Evolutionary conservation across 2,329 filamentous ascomycete species (phyloP), one percentile per base, ranked within the genome.

Genomic region (Didymella sp.): DNA sequence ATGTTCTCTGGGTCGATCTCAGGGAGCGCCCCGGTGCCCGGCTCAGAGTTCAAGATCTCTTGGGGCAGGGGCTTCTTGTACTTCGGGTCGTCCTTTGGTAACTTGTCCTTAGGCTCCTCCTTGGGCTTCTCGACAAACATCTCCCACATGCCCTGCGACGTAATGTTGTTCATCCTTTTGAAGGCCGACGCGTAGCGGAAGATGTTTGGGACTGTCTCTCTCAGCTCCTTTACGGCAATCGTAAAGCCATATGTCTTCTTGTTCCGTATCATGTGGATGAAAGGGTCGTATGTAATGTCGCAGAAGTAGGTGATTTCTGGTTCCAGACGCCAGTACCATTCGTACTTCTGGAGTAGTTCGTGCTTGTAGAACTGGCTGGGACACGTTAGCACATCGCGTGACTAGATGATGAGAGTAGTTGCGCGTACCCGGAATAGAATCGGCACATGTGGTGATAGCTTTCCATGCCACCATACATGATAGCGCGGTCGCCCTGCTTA

Each of bases 261-360:
- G 63, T 86, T 79, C 67, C 93, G 88, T 59, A 91, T 91, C 95
- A 99, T 99, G 76, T 92, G 89, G 59, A 95, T 83, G 81, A 99
- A 99, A 1, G 95, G 95, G 76, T 99, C 95, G 73, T 99, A 99
- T 64, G 95, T 99, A 67, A 99, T 98, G 75, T 99, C 95, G 78
- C 95, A 99, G 81, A 99, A 99, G 81, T 98, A 99, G 81, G 94
- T 97, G 85, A 99, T 98, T 79, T 99, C 95, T 64, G 95, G 95
- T 83, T 99, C 95, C 69, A 99, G 82, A 62, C 95, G 92, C 95
- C 95, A 99, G 82, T 99, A 99, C 95, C 95, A 99, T 74, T 98
- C 92, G 79, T 98, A 99, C 78, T 98, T 98, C 73, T 90, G 86
- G 42, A 99, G 85, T 30, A 98, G 85, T 63, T 93, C 90, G 75